Evolutionary conservation across 2,329 filamentous ascomycete genomes (phyloP), one percentile per base, ranked within the genome.

Genomic region (Ophiosphaerella herpotricha): DNA sequence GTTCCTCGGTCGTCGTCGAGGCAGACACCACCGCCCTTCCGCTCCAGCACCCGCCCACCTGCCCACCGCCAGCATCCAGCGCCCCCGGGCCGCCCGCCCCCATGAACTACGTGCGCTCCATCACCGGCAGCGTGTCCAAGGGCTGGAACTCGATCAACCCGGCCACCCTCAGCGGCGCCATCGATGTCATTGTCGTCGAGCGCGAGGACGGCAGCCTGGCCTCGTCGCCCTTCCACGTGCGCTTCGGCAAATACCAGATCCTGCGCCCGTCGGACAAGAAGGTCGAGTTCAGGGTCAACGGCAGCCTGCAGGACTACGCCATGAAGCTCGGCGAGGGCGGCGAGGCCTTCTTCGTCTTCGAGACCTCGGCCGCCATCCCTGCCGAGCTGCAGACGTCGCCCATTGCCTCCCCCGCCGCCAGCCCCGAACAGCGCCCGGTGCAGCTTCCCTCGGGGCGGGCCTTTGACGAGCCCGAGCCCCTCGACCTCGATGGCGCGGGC

Each of bases 61-160:
- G 16, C 12, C 14, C 29, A 33, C 1, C 39, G n/a, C 5, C 21
- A 39, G 24, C 39, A 26, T 21, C 26, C 5, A 39, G 16, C 37
- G 23, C 37, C 18, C 9, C 37, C n/a, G 13, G 23, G 29, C 14
- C 7, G 21, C n/a, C 23, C 13, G 33, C 24, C 13, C 23, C 52
- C 36, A 97, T 97, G 94, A 92, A 97, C 82, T 97, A 97, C 89
- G 92, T 97, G 63, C 85, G 94, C 63, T 96, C 92, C 70, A 85
- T 97, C 66, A 94, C 91, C 75, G 92, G 92, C 73, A 95, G 91
- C 44, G 93, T 99, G 66, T 96, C 92, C 64, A 97, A 94, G 78
- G 93, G 94, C 74, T 99, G 94, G 94, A 99, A 99, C 77, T 97
- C 92, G 23, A 96, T 99, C 81, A 99, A 99, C 75, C 94, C 94